Evolutionary conservation across 306 rosid genomes (phyloP).

Genomic region (Crataegus laevigata): DNA sequence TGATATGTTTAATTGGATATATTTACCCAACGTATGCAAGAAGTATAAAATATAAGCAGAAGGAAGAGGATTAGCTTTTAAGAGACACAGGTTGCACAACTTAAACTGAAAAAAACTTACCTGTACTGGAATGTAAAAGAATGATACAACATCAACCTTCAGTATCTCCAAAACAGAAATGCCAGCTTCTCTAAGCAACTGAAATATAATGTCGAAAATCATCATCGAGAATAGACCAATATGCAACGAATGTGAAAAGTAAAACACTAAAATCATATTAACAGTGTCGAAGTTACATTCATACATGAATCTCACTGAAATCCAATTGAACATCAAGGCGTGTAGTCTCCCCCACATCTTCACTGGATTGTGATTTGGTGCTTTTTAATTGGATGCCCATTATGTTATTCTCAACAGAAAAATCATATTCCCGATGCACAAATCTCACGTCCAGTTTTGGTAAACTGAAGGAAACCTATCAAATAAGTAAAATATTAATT

Average conservation of each 20-base stretch:
- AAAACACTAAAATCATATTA: conserved; percentile 16
- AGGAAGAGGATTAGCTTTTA: neutral
- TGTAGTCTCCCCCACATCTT: conserved; percentile 83
- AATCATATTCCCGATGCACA: conserved; percentile 60
- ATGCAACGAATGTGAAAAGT: conserved; percentile 6
- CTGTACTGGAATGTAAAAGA: conserved; percentile 72
- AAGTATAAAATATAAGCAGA: neutral
- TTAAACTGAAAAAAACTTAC: conserved; percentile 33
- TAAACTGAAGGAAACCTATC: conserved; percentile 79
- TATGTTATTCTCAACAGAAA: conserved; percentile 74
- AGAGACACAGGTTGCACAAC: neutral
- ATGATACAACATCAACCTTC: conserved; percentile 72
- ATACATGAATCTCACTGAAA: conserved; percentile 93
- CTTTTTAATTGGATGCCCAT: conserved; percentile 81
- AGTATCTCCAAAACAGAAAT: conserved; percentile 85
- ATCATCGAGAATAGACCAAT: conserved; percentile 34
- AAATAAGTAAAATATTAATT: conserved; percentile 19
- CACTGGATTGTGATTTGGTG: conserved; percentile 61
- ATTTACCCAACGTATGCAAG: neutral
- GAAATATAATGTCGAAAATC: conserved; percentile 28
- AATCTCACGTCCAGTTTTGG: conserved; percentile 83
- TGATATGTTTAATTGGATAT: neutral
- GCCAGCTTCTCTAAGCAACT: conserved; percentile 81
- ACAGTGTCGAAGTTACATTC: conserved; percentile 28
- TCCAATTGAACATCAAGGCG: conserved; percentile 90